Percentiles rank a stretch among this genome's conserved stretches.
phyloP scores from a whole-genome alignment of 2,329 filamentous ascomycete species.

The Botrytis hyacinthi region DNA sequence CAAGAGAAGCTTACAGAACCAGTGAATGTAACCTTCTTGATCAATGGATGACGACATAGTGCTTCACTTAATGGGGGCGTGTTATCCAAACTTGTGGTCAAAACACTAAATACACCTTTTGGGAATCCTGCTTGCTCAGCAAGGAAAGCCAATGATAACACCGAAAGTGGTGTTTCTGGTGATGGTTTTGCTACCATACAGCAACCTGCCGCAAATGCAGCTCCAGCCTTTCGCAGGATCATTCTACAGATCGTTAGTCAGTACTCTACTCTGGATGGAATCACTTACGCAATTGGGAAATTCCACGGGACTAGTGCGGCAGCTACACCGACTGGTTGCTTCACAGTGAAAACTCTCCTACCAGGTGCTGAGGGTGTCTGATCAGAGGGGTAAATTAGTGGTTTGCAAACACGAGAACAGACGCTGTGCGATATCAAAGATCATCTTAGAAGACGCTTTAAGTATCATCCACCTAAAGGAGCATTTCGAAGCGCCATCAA shows the following conservation, averaged over 20 bases:
- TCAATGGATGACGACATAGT: conserved; percentile 54
- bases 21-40: conserved; percentile 63
- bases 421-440: background rate
- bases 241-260: conserved; percentile 39
- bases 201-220: conserved; percentile 68
- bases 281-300: conserved; percentile 57
- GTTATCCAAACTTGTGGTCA: conserved; percentile 57
- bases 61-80: conserved; percentile 53
- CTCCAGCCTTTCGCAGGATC: conserved; percentile 65
- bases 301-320: conserved; percentile 73
- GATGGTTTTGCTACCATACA: conserved; percentile 73
- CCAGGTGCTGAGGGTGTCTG: conserved; percentile 57
- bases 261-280: background rate
- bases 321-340: conserved; percentile 69
- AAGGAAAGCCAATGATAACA: conserved; percentile 53
- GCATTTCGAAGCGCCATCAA: background rate
- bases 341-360: conserved; percentile 67
- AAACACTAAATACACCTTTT: conserved; percentile 58
- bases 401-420: background rate
- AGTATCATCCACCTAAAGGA: background rate
- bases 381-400: background rate
- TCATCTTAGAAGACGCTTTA: background rate
- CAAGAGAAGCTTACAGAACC: conserved; percentile 42
- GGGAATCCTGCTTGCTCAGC: conserved; percentile 56
- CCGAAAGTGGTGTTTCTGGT: conserved; percentile 62